Evolutionary conservation across 306 rosid genomes (phyloP), one percentile per base, ranked within the genome.

Genomic region (Fragaria iinumae): DNA sequence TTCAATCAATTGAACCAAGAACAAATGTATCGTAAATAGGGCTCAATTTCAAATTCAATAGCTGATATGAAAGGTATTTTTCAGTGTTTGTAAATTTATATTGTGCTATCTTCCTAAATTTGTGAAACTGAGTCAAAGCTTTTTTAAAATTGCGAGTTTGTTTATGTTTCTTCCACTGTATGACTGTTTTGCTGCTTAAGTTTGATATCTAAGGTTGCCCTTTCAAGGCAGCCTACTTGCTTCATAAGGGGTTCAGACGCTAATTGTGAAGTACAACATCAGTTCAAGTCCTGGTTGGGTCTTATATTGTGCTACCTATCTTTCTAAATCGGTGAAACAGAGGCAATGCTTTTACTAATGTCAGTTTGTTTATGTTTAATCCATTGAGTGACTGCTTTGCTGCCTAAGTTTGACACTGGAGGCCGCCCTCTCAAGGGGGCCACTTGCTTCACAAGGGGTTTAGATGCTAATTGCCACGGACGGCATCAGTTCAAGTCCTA

Each of bases 31-130:
- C 3, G 25, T 59, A 43, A 17, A 43, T 74, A 59, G 44, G 57
- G 43, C 39, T 74, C 56, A 8, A 41, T 2, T 43, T 74, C 6
- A 13, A 25, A 23, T 27, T 57, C 53, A 60, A 39, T 55, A 21
- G 67, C 21, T 55, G 43, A 36, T 14, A 39, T 16, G 69, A 16
- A 73, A 59, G 68, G n/a, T 39, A 49, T 34, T 36, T 77, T 27
- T 78, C 69, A 55, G 60, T 67, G 66, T 63, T 27, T 88, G 84
- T 86, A 84, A 86, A 86, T 79, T 73, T 82, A 39, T 43, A 43
- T 10, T 83, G 81, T 84, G 83, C 76, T 16, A 43, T 80, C 85
- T 84, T 50, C 76, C 27, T 20, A 25, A 53, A 49, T 47, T 65
- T 53, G 32, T 6, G 72, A 71, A 87, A 76, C 76, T 57, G 72